These are phyloP conservation scores for Leccinum uliginosum DNA, from an alignment of 768 basidiomycete genomes.

Conservation along the genomic window DNA sequence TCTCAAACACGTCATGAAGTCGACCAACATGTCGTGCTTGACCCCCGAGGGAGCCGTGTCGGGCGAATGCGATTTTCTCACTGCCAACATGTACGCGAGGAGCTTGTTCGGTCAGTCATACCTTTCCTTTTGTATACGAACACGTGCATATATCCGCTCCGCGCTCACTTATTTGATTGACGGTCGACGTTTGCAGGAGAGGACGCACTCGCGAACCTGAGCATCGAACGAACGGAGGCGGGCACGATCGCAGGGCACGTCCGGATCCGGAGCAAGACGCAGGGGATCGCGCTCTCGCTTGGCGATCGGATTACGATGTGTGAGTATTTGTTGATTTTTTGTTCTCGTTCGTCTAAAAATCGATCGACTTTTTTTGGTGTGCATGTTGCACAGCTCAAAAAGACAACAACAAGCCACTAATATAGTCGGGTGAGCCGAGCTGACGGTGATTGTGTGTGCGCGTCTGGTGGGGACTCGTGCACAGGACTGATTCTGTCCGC, in stretches of 20 bases:
- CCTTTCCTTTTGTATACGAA: background rate
- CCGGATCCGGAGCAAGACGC: conserved; percentile 94
- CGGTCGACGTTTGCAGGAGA: conserved; percentile 53
- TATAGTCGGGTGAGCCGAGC: conserved; percentile 3
- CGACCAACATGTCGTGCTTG: conserved; percentile 96
- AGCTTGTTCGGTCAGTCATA: conserved; percentile 80
- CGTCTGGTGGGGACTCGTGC: background rate
- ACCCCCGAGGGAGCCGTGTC: conserved; percentile 85
- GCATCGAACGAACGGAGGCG: conserved; percentile 79
- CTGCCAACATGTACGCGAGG: conserved; percentile 94
- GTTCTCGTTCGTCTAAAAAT: background rate
- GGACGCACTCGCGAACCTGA: conserved; percentile 93
- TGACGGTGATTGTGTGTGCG: background rate
- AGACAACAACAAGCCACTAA: conserved; percentile 33
- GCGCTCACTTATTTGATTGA: background rate
- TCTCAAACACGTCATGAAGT: conserved; percentile 91
- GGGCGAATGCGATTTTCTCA: conserved; percentile 95
- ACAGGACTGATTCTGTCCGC: background rate
- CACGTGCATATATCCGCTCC: no score
- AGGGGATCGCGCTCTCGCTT: conserved; percentile 91
- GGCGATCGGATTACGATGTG: conserved; percentile 83
- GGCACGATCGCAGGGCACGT: conserved; percentile 90
- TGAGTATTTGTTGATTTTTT: conserved; percentile 21
- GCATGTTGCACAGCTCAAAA: conserved; percentile 39
- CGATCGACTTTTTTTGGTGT: background rate